These are phyloP conservation scores for Coix lacrymajobi DNA, from an alignment of 176 grass and related monocot genomes.

Conservation along the genomic window DNA sequence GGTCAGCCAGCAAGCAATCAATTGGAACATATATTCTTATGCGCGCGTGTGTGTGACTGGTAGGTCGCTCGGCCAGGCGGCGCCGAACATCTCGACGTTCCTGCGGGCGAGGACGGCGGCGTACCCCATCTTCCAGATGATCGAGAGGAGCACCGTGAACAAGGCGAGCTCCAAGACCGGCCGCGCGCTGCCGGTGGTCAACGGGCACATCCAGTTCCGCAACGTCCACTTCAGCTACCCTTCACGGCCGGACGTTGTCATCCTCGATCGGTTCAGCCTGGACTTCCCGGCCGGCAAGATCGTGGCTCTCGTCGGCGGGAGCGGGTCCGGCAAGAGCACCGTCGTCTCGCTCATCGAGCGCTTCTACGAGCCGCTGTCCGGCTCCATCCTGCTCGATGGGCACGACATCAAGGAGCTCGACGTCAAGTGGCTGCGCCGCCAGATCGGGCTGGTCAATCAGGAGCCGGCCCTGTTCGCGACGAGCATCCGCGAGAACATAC, in stretches of 20 bases:
- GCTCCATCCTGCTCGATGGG: conserved; percentile 57
- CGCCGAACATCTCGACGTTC: conserved; percentile 86
- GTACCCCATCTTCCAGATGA: conserved; percentile 96
- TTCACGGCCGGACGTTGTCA: conserved; percentile 72
- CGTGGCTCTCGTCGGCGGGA: conserved; percentile 79
- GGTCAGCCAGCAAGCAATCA: not conserved
- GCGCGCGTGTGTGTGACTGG: not conserved
- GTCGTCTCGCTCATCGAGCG: conserved; percentile 91
- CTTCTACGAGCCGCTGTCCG: conserved; percentile 81
- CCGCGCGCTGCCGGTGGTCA: conserved; percentile 37
- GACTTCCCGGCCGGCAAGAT: conserved; percentile 85
- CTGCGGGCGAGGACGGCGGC: conserved; percentile 74
- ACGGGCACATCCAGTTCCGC: conserved; percentile 74
- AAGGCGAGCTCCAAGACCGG: conserved; percentile 52
- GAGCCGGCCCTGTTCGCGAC: conserved; percentile 96
- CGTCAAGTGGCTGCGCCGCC: conserved; percentile 79
- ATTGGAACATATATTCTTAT: not conserved
- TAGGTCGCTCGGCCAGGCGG: conserved; percentile 83
- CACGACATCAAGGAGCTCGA: conserved; percentile 75
- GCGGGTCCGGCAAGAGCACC: conserved; percentile 95
- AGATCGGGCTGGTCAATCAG: conserved; percentile 93
- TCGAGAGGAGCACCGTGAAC: conserved; percentile 72
- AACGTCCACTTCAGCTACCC: conserved; percentile 77
- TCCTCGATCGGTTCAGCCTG: conserved; percentile 61
- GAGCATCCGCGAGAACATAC: conserved; percentile 94